Percentiles rank a stretch among this genome's conserved stretches.
phyloP scores from a whole-genome alignment of 2,329 filamentous ascomycete genomes.

The Fonsecaea monophora region DNA sequence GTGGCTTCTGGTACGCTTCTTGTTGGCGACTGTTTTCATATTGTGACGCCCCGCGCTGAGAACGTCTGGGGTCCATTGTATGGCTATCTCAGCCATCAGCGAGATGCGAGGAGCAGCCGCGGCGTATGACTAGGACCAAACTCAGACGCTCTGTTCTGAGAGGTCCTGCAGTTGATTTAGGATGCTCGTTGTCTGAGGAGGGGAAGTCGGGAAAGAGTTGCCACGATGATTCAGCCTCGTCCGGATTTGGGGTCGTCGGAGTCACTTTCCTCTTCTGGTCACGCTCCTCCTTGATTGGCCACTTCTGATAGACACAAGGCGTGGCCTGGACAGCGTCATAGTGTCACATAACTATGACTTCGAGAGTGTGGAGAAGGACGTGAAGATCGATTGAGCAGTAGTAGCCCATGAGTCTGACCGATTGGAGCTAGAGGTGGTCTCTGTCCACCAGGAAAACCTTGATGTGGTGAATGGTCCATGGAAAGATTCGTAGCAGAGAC shows the following conservation, averaged over 20 bases:
- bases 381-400: no score
- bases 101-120: neutral
- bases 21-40: conserved; percentile 24
- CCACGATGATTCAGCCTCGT: neutral
- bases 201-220: neutral
- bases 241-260: neutral
- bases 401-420: no score
- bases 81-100: neutral
- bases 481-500: no score
- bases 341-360: no score
- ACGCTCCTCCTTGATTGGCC: neutral
- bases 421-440: no score
- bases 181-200: neutral
- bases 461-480: no score
- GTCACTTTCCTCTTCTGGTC: neutral
- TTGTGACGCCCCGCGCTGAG: neutral
- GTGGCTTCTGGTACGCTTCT: conserved; percentile 38
- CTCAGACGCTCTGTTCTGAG: neutral
- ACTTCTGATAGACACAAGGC: no score
- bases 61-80: neutral
- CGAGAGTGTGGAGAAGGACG: no score
- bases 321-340: no score
- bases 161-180: neutral
- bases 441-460: no score
- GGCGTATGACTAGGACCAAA: neutral